A percentile compares a stretch with the other conserved stretches of the same genome.
Conservation (phyloP, 108 stramenopile species). For the Parietichytrium sp. region DNA sequence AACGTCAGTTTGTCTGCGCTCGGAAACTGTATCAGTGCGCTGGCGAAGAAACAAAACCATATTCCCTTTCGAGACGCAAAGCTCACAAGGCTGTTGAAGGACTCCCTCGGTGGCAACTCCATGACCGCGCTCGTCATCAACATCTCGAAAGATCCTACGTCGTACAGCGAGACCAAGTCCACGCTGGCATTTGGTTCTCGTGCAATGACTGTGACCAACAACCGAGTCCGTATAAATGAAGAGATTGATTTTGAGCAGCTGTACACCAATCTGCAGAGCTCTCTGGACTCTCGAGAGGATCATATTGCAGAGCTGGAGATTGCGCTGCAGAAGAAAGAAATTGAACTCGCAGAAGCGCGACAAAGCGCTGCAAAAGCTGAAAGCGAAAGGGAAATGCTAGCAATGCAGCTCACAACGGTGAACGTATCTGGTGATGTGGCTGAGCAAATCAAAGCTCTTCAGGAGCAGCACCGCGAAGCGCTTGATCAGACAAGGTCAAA, state of each 20-base stretch:
- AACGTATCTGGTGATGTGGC: neutral
- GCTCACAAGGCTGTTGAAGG: conserved; percentile 60
- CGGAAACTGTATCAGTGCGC: conserved; percentile 63
- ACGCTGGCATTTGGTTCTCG: conserved; percentile 15
- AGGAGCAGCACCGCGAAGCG: neutral
- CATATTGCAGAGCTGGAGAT: conserved; percentile 8
- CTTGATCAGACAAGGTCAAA: neutral
- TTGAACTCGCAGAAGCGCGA: conserved; percentile 2
- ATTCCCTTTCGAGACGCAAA: conserved; percentile 64
- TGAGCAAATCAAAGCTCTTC: neutral
- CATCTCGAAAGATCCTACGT: neutral
- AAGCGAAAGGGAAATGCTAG: neutral
- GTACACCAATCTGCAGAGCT: conserved; percentile 7
- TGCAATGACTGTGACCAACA: conserved; percentile 19
- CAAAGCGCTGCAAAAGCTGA: conserved; percentile 3
- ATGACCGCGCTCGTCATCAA: conserved; percentile 47
- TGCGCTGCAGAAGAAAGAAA: neutral
- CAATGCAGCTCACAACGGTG: conserved; percentile 1
- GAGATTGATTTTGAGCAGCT: conserved; percentile 1
- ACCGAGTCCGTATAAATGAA: conserved; percentile 9
- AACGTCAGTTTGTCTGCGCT: conserved; percentile 59
- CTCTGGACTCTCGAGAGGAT: neutral
- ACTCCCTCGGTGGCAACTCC: conserved; percentile 62
- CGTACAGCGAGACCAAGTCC: conserved; percentile 12
- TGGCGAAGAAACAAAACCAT: conserved; percentile 55